These are phyloP conservation scores for Phialophora verrucosa DNA, from an alignment of 2,329 filamentous ascomycete species.

Conservation along the genomic window DNA sequence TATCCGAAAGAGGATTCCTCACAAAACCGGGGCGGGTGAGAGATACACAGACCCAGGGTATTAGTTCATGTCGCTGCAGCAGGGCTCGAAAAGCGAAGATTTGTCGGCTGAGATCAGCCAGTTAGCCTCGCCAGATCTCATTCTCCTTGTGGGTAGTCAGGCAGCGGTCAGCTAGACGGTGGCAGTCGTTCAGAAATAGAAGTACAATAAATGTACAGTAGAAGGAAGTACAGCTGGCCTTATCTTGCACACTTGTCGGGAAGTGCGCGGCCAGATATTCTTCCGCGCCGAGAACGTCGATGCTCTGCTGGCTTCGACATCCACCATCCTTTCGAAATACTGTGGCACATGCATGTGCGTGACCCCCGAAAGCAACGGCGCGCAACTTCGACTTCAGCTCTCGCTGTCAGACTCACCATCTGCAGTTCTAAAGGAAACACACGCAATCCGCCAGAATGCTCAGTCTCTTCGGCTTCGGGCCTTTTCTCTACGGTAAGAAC, in stretches of 20 bases:
- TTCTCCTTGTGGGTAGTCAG: not conserved
- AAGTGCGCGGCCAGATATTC: not conserved
- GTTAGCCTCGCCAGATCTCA: not conserved
- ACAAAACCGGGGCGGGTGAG: not conserved
- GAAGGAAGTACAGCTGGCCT: slow-evolving; percentile 1
- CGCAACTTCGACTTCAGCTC: not conserved
- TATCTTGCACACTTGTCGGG: not conserved
- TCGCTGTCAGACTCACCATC: not conserved
- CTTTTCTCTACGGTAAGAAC: slow-evolving; percentile 40
- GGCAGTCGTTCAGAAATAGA: too few species aligned
- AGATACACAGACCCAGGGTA: not conserved
- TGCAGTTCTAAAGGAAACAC: not conserved
- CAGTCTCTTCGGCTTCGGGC: slow-evolving; percentile 42
- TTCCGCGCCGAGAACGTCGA: slow-evolving; percentile 3
- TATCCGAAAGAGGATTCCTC: slow-evolving; percentile 13
- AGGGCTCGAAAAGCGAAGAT: not conserved
- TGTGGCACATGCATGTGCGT: not conserved
- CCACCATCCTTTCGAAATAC: not conserved
- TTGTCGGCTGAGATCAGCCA: not conserved
- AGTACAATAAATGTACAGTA: not conserved
- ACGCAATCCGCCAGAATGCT: slow-evolving; percentile 35
- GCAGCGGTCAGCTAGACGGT: not conserved
- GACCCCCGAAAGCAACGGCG: not conserved
- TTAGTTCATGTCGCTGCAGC: not conserved
- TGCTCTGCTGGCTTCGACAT: slow-evolving; percentile 11